Evolutionary conservation across 345 rosid genomes (phyloP), one percentile per base, ranked within the genome.

Genomic region (Pistacia atlantica): DNA sequence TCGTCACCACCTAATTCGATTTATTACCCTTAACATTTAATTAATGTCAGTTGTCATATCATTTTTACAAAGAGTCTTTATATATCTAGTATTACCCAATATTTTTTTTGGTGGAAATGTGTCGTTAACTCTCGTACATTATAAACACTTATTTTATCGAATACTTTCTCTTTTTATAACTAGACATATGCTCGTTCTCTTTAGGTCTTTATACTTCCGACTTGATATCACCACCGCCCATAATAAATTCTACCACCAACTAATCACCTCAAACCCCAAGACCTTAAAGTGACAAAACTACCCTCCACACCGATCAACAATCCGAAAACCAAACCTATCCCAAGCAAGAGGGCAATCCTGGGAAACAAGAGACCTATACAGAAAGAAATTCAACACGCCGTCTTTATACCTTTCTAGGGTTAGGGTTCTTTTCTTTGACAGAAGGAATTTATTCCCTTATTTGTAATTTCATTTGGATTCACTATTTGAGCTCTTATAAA

Each of bases 351-450:
- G 69, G 35, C 33, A 73, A 63, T 11, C 51, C 3, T n/a, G 9
- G 76, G 67, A 0, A 17, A 48, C 17, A 0, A 28, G 49, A 25
- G 33, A 31, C 28, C n/a, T 25, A 0, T 0, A 6, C 35, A 0
- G 4, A 10, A 65, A 49, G 18, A 25, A 22, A 65, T 54, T 18
- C 28, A 57, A 17, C 6, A 3, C 74, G 48, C 67, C 5, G 61
- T 18, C 8, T 1, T 25, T 67, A 8, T 4, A 5, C n/a, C 8
- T 33, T 11, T 68, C 51, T 68, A 62, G 84, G 75, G 81, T 77
- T 73, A 48, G 81, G 81, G 75, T 65, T 55, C 67, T 64, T 49
- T 25, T 37, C 28, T 54, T 71, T 31, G 33, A 1, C 33, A 31
- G 33, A 31, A 12, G 8, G 18, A 11, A 8, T 11, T 10, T 8